Evolutionary conservation across 176 grass and related monocot species (phyloP).

Genomic region (Carex kokanica): DNA sequence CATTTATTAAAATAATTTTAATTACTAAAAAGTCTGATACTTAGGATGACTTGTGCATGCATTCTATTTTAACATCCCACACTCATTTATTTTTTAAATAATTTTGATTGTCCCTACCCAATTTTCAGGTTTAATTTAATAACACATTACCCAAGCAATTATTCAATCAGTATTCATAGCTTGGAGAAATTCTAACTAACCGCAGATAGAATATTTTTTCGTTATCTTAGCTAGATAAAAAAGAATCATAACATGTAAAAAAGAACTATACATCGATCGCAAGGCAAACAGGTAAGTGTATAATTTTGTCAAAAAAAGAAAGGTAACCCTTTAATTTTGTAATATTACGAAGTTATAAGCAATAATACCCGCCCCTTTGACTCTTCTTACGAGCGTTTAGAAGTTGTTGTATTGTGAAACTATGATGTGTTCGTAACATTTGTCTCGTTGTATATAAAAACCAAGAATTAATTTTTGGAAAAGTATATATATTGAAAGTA

Average conservation of each 20-base stretch:
- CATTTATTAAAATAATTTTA: no score
- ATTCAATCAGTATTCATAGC: not conserved
- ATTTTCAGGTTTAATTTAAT: no score
- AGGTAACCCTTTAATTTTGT: not conserved
- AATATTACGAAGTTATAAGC: not conserved
- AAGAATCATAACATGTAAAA: not conserved
- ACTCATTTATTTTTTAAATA: no score
- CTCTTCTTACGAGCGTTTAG: not conserved
- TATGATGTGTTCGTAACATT: not conserved
- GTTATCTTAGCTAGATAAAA: not conserved
- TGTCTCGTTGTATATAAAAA: not conserved
- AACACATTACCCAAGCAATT: no score
- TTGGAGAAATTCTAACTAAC: not conserved
- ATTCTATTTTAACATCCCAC: no score
- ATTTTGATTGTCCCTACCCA: no score
- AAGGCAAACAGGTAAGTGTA: not conserved
- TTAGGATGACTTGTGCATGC: no score
- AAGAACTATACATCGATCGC: not conserved
- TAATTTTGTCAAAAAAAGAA: no score
- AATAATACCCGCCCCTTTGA: not conserved
- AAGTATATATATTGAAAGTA: not conserved
- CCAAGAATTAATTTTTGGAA: not conserved
- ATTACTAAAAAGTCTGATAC: no score
- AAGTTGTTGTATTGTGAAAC: not conserved
- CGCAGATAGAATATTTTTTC: no score